A percentile compares a stretch with the other conserved stretches of the same genome.
Conservation (phyloP, 2,329 filamentous ascomycete genomes). For the Talaromyces sp. region DNA sequence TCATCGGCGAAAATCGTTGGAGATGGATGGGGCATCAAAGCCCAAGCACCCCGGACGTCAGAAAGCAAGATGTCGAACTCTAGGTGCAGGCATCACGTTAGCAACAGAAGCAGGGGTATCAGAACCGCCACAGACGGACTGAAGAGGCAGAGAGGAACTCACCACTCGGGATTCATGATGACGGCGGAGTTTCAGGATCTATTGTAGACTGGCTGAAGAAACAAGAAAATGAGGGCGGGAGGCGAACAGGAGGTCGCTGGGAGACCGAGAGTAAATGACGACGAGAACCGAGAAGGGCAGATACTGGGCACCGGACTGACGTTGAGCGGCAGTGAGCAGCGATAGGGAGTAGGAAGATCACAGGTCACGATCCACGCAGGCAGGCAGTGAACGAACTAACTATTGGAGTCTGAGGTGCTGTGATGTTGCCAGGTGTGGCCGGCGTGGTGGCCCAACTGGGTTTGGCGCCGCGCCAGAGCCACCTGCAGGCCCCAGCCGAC, state of each 20-base stretch:
- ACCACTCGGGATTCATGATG: slow-evolving; percentile 50
- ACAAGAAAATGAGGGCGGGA: neutral
- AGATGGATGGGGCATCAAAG: neutral
- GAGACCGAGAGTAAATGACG: neutral
- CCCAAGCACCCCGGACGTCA: neutral
- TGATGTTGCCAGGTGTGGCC: slow-evolving; percentile 21
- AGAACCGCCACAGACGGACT: neutral
- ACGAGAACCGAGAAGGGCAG: neutral
- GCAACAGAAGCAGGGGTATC: neutral
- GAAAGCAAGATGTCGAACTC: slow-evolving; percentile 18
- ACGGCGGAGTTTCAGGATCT: slow-evolving; percentile 9
- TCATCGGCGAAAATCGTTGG: neutral
- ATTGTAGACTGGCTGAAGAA: neutral
- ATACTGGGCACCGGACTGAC: neutral
- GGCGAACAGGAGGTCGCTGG: neutral
- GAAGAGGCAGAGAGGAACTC: slow-evolving; percentile 21
- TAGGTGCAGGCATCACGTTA: slow-evolving; percentile 12
- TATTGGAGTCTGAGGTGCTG: slow-evolving; percentile 5
- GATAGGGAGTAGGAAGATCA: neutral
- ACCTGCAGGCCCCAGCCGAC: slow-evolving; percentile 10
- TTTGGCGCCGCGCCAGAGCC: slow-evolving; percentile 4
- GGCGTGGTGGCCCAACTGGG: slow-evolving; percentile 17
- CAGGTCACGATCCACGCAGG: slow-evolving; percentile 1
- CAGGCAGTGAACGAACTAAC: neutral
- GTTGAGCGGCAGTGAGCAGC: neutral